A percentile compares a stretch with the other conserved stretches of the same genome.
Evolutionary conservation across 257 asterid genomes (phyloP).

Genomic region (Perilla frutescens): DNA sequence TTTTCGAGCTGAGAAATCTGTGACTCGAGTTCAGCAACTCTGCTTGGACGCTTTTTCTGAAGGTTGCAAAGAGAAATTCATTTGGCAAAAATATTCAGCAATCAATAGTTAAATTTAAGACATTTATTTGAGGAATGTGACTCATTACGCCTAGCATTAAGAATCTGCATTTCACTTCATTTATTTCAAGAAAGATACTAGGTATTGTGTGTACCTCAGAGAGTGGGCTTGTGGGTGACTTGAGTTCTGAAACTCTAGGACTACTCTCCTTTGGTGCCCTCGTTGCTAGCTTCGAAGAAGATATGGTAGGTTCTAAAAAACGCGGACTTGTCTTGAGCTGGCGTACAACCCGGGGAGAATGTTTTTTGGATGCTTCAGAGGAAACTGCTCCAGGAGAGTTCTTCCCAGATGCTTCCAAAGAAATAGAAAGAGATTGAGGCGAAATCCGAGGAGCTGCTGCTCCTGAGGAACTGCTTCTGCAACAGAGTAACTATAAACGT

Average conservation of each 20-base stretch:
- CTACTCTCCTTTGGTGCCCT: constrained; percentile 59
- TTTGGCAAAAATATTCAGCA: constrained; percentile 24
- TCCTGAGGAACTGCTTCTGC: constrained; percentile 49
- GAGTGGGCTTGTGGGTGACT: constrained; percentile 54
- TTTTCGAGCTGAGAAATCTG: constrained; percentile 77
- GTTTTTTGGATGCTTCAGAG: constrained; percentile 42
- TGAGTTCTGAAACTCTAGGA: constrained; percentile 53
- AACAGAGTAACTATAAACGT: constrained; percentile 6
- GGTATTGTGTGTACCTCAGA: constrained; percentile 51
- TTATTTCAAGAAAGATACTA: too few species aligned
- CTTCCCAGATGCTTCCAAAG: constrained; percentile 43
- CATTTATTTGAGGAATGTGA: neutral
- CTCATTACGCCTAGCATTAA: neutral
- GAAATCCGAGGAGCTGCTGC: constrained; percentile 38
- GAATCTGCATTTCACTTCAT: too few species aligned
- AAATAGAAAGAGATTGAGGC: constrained; percentile 42
- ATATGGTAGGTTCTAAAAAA: constrained; percentile 55
- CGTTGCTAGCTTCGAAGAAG: constrained; percentile 54
- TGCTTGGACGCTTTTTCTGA: constrained; percentile 61
- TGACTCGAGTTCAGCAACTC: constrained; percentile 69
- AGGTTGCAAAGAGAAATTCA: constrained; percentile 23
- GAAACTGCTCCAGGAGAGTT: constrained; percentile 48
- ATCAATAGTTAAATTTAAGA: neutral
- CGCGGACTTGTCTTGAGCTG: constrained; percentile 61
- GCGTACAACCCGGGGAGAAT: constrained; percentile 68